phyloP scores from a whole-genome alignment of 345 rosid genomes.

The Lenwebbia sp. region DNA sequence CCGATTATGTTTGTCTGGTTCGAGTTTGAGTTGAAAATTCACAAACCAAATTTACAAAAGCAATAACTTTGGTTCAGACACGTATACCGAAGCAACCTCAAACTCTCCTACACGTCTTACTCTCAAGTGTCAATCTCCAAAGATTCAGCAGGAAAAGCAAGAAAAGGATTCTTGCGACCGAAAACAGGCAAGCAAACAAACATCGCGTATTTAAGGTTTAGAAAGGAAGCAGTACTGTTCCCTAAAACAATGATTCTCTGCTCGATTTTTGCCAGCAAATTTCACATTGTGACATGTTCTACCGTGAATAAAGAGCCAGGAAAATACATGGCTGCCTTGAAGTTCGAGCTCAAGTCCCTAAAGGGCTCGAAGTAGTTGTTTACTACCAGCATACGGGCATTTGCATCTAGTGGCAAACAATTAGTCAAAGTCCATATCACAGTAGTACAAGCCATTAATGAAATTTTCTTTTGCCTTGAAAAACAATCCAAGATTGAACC shows the following conservation, averaged over 20 bases:
- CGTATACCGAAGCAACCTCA: background rate
- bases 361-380: background rate
- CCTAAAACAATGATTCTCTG: background rate
- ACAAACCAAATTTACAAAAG: background rate
- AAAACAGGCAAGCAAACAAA: background rate
- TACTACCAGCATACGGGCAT: background rate
- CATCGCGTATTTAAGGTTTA: background rate
- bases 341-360: background rate
- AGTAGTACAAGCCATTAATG: background rate
- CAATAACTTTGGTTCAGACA: background rate
- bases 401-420: background rate
- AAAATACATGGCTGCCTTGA: background rate
- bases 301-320: background rate
- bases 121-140: background rate
- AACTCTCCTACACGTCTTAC: background rate
- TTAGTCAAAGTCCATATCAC: background rate
- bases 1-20: background rate
- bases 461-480: background rate
- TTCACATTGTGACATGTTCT: background rate
- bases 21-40: background rate
- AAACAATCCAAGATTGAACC: background rate
- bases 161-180: too few relatives aligned
- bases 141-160: too few relatives aligned
- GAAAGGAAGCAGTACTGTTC: background rate
- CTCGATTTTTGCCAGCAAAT: background rate